phyloP scores from a whole-genome alignment of 495 filamentous ascomycete species.

The Copromyces sp. region DNA sequence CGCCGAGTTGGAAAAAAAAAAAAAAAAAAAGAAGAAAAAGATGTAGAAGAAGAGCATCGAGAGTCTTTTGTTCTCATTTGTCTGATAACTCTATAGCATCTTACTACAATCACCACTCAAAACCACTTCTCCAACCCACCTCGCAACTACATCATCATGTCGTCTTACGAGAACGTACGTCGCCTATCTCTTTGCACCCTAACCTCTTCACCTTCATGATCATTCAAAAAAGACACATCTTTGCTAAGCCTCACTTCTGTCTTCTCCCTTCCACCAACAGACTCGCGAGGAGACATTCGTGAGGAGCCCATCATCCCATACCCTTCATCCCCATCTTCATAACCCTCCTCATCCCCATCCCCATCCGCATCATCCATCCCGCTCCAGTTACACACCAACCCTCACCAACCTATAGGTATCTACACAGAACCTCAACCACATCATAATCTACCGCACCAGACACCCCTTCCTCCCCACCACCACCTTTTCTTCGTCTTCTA shows the following conservation, averaged over 20 bases:
- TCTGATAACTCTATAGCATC: not conserved
- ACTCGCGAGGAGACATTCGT: not conserved
- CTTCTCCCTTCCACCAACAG: not conserved
- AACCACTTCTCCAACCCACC: not conserved
- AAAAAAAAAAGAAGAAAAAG: not conserved
- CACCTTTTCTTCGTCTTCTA: not conserved
- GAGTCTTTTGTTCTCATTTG: not conserved
- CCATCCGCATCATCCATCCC: not conserved
- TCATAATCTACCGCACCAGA: not conserved
- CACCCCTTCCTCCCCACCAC: not conserved
- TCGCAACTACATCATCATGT: not conserved
- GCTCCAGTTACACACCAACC: not conserved
- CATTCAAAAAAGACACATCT: not conserved
- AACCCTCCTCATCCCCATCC: no score
- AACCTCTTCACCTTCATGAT: not conserved
- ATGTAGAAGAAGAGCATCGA: not conserved
- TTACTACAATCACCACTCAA: not conserved
- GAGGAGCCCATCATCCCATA: not conserved
- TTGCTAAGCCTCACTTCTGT: not conserved
- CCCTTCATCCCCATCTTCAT: not conserved
- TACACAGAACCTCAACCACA: not conserved
- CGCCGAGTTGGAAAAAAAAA: not conserved
- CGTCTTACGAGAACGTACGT: not conserved
- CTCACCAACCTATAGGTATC: not conserved
- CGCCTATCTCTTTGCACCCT: not conserved